These are phyloP conservation scores for Aotearoamyces nothofagi DNA, from an alignment of 2,329 filamentous ascomycete species.

Conservation along the genomic window DNA sequence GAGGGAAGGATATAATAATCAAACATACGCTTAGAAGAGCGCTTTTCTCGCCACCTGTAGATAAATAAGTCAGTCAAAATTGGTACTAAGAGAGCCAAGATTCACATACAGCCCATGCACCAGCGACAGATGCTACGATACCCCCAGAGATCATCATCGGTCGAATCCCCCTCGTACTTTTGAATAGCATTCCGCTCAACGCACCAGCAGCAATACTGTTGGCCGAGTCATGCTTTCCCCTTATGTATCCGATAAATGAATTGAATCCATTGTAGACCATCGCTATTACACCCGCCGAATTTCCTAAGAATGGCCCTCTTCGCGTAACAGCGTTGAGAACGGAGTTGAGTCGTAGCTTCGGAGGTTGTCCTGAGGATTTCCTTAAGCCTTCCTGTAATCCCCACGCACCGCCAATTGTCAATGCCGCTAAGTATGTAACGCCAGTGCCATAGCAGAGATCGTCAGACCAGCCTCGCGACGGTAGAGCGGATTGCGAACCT, in stretches of 20 bases:
- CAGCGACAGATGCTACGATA: constrained; percentile 75
- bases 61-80: constrained; percentile 8
- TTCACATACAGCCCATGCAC: constrained; percentile 72
- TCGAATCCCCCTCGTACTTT: constrained; percentile 78
- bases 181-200: constrained; percentile 87
- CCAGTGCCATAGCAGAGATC: constrained; percentile 97
- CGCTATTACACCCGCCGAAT: constrained; percentile 88
- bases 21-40: constrained; percentile 23
- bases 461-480: constrained; percentile 93
- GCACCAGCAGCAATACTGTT: constrained; percentile 81
- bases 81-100: constrained; percentile 1
- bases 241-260: constrained; percentile 61
- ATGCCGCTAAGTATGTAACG: constrained; percentile 78
- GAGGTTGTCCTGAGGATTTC: constrained; percentile 60
- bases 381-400: constrained; percentile 80
- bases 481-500: constrained; percentile 73
- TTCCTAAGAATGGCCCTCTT: constrained; percentile 86
- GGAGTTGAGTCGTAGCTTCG: constrained; percentile 85
- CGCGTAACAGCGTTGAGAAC: constrained; percentile 90
- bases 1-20: too few relatives aligned
- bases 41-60: constrained; percentile 33
- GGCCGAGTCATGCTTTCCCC: constrained; percentile 76
- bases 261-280: constrained; percentile 94
- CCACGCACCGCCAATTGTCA: constrained; percentile 80
- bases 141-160: constrained; percentile 92